phyloP scores from a whole-genome alignment of 1,139 yeast species.

The Wickerhamomyces sp. region DNA sequence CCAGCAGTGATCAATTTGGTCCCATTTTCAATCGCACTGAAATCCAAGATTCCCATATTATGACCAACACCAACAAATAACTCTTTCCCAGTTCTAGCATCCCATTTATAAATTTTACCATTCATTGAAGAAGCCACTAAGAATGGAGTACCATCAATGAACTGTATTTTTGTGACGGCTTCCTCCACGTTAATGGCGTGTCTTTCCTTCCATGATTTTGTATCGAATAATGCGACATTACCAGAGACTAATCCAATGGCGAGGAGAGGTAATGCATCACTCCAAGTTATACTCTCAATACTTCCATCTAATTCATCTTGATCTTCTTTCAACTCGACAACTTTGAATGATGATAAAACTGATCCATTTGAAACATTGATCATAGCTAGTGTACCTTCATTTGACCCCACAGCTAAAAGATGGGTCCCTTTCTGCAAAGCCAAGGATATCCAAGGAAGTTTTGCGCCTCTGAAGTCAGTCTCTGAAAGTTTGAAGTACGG shows the following conservation, averaged over 20 bases:
- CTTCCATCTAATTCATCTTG: conserved; percentile 69
- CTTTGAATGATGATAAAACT: conserved; percentile 54
- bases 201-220: conserved; percentile 83
- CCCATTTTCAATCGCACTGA: conserved; percentile 59
- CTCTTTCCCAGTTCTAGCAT: conserved; percentile 76
- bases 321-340: conserved; percentile 58
- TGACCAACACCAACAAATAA: conserved; percentile 84
- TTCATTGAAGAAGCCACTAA: conserved; percentile 76
- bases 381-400: conserved; percentile 80
- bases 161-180: conserved; percentile 76
- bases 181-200: conserved; percentile 65
- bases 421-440: conserved; percentile 40
- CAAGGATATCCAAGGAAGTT: conserved; percentile 85
- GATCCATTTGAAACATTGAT: conserved; percentile 71
- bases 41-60: conserved; percentile 88
- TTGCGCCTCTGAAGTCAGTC: conserved; percentile 61
- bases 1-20: conserved; percentile 87
- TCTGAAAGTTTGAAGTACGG: conserved; percentile 59
- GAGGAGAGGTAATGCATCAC: conserved; percentile 54
- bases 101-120: conserved; percentile 84
- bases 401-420: conserved; percentile 65
- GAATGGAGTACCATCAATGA: conserved; percentile 51
- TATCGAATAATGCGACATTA: conserved; percentile 72
- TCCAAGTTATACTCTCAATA: conserved; percentile 85
- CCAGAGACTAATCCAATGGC: conserved; percentile 93